Conservation (phyloP, 495 filamentous ascomycete genomes). For the Hypoxylon subgilvum region DNA sequence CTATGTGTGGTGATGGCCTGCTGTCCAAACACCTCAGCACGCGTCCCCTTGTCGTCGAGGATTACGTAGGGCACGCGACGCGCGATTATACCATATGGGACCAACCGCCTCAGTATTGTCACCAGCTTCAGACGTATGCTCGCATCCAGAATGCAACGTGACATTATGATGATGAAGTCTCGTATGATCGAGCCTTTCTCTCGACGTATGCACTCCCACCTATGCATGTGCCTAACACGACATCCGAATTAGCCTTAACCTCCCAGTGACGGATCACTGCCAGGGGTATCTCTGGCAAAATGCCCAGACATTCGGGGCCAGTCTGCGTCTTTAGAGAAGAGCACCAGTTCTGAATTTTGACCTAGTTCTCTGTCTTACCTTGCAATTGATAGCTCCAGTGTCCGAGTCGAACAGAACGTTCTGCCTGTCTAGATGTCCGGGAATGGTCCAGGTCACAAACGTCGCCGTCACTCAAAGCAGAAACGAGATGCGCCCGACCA, state of each 20-base stretch:
- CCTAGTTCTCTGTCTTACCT: not conserved
- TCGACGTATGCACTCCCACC: no score
- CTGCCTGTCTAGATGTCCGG: no score
- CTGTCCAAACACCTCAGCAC: no score
- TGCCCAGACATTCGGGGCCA: slow-evolving; percentile 5
- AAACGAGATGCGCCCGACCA: slow-evolving; percentile 4
- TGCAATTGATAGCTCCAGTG: not conserved
- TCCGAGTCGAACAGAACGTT: not conserved
- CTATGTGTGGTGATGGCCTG: no score
- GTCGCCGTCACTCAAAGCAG: not conserved
- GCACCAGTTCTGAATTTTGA: not conserved
- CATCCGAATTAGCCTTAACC: slow-evolving; percentile 13
- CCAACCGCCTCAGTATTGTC: no score
- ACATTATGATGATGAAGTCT: slow-evolving; percentile 7
- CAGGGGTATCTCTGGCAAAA: slow-evolving; percentile 29
- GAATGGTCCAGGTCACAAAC: no score
- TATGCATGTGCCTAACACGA: not conserved
- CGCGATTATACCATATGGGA: no score
- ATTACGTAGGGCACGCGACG: no score
- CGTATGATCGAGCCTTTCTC: not conserved
- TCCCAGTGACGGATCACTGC: not conserved
- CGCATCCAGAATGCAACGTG: slow-evolving; percentile 9
- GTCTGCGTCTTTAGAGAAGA: not conserved
- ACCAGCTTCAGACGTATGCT: not conserved
- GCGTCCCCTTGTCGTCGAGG: no score